These are phyloP conservation scores for Pachysolen tannophilus DNA, from an alignment of 805 yeast species.

Conservation along the genomic window DNA sequence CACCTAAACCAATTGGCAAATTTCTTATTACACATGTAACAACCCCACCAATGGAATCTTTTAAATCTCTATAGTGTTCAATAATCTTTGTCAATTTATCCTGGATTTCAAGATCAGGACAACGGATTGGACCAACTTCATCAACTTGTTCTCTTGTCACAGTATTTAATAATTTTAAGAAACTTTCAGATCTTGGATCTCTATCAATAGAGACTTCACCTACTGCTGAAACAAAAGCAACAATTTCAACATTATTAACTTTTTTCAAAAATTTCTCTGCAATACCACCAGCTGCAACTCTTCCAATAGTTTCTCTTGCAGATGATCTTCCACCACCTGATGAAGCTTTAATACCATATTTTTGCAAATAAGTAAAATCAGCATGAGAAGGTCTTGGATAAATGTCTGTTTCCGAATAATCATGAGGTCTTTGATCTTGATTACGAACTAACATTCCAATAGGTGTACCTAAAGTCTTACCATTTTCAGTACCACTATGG, in stretches of 20 bases:
- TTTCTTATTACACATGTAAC: constrained; percentile 96
- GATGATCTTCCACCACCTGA: constrained; percentile 97
- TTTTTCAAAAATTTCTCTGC: constrained; percentile 84
- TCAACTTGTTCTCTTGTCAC: constrained; percentile 88
- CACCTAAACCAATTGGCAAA: constrained; percentile 93
- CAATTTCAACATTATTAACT: constrained; percentile 82
- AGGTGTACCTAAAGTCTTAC: constrained; percentile 89
- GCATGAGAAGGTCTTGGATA: constrained; percentile 99
- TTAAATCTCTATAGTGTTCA: constrained; percentile 74
- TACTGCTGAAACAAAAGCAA: constrained; percentile 93
- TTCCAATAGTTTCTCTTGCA: constrained; percentile 96
- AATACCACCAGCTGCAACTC: constrained; percentile 98
- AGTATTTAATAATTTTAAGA: constrained; percentile 59
- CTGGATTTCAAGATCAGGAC: constrained; percentile 72
- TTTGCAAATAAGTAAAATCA: constrained; percentile 84
- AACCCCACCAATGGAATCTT: constrained; percentile 96
- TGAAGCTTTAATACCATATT: constrained; percentile 89
- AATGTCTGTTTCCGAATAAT: constrained; percentile 89
- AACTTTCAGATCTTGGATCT: constrained; percentile 55
- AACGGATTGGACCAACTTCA: constrained; percentile 81
- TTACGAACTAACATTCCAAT: constrained; percentile 88
- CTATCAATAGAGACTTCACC: constrained; percentile 76
- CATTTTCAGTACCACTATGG: constrained; percentile 91
- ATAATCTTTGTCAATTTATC: constrained; percentile 81
- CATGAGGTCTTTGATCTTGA: constrained; percentile 96